Base-by-base conservation (phyloP, 352 stramenopile species). In the Phytopythium mirpurense region DNA sequence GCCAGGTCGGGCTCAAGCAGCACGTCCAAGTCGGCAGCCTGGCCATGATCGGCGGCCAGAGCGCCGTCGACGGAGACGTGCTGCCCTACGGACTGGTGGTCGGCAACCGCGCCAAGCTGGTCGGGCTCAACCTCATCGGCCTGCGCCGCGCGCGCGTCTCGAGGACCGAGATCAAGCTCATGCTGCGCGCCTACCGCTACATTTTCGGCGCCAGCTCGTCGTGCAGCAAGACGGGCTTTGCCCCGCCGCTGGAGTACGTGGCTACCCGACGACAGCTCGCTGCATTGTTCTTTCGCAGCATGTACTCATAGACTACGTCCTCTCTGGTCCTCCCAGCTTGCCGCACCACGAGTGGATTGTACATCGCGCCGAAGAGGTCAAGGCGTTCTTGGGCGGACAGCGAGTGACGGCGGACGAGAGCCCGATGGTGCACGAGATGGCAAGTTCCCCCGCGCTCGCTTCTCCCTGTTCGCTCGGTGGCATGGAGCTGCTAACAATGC, bases 41-140 rank as follows among this genome's bases (percentile, higher is more conserved):
- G 21, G 81, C 79, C 14, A 93, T 93, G 83, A 54, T 93, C 27
- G 83, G 83, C 8, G 83, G 81, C 15, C 77, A 85, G 26, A 93
- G 83, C 56, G 83, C 83, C 11, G 74, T 93, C n/a, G 82, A 92
- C 51, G 79, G 73, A 11, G 81, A 93, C 41, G 79, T 93, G 36
- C 52, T 93, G n/a, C 81, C 83, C 4, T 93, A 86, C 54, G 81
- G 83, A 7, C 69, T 86, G 23, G 76, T 78, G 15, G 70, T 81
- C 7, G 83, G 83, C 0, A 94, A 94, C 56, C 77, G 79, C 16
- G 81, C 83, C 11, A 90, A 88, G 63, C 67, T 94, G 19, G 65
- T 72, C 7, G 79, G 83, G 0, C 54, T 94, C 19, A 94, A 94
- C 54, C 68, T 93, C 7, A 60, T 93, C 21, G 83, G 83, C 0